Conservation (phyloP, 2,329 filamentous ascomycete species). For the Aspergillus pseudoterreus region DNA sequence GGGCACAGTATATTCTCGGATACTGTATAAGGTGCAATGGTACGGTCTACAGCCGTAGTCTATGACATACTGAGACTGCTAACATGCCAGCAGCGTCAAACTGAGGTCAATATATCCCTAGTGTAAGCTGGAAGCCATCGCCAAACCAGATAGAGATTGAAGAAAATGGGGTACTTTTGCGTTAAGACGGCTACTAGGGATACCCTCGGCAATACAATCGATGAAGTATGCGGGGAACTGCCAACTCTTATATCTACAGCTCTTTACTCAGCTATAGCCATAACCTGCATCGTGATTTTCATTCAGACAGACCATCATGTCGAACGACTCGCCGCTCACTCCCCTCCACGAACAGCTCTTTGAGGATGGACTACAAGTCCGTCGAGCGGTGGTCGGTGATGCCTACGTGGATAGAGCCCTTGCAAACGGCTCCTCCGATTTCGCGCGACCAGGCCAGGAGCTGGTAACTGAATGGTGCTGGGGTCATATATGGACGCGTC, state of each 20-base stretch:
- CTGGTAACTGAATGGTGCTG: constrained; percentile 12
- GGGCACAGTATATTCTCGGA: no score
- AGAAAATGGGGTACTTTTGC: no score
- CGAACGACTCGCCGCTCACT: background rate
- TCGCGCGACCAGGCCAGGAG: constrained; percentile 20
- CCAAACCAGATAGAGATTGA: no score
- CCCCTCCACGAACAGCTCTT: background rate
- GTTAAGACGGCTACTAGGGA: no score
- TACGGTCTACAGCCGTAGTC: constrained; percentile 1
- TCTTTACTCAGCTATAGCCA: no score
- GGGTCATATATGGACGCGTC: constrained; percentile 8
- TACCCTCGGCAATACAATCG: no score
- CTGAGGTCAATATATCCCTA: background rate
- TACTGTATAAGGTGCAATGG: background rate
- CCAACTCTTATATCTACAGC: no score
- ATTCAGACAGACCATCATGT: background rate
- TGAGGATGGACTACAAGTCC: constrained; percentile 5
- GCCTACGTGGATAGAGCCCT: constrained; percentile 15
- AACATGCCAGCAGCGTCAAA: no score
- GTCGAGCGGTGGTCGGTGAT: constrained; percentile 10
- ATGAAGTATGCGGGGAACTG: no score
- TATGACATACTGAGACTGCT: background rate
- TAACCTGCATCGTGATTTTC: background rate
- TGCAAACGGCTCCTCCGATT: constrained; percentile 18
- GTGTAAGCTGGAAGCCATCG: no score